Base-by-base conservation (phyloP, 2,329 filamentous ascomycete species). In the Aurifilum marmelostoma region DNA sequence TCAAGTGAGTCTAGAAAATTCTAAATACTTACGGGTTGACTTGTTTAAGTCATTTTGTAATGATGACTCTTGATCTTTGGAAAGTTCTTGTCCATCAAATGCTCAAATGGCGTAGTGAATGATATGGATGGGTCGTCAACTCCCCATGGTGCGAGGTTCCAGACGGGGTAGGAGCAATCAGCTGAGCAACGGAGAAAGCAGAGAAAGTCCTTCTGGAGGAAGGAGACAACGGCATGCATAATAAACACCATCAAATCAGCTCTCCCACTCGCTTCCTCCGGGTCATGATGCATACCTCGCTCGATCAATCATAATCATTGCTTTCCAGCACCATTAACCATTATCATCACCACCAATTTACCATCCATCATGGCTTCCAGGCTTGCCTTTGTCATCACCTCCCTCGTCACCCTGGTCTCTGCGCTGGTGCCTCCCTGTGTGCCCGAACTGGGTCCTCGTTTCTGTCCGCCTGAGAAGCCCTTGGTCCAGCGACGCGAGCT, bases 361-460 rank as follows among this genome's bases (percentile, higher is more conserved):
- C 7, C 12, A n/a, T 0, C n/a, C 32, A 54, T 24, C 8, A 50
- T 52, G 43, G 52, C 29, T 24, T 27, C 41, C 16, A 62, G 29
- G 24, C 24, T 58, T 29, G 37, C n/a, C 4, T 9, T 54, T 9
- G 4, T 61, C 41, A n/a, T 67, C n/a, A 14, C 12, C 47, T 11
- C 43, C 39, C 41, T 54, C 56, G 8, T 52, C n/a, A 7, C 39
- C 29, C 12, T 62, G 24, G 56, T 43, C 65, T 27, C n/a, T n/a
- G 41, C 65, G 18, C 39, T 67, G 65, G 32, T 67, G 14, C 59
- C 65, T 62, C 59, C 59, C 34, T 67, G 59, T 14, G 34, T 56
- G 32, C 37, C 59, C 16, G 21, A 58, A 16, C 43, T 67, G 32
- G 65, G 65, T 12, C 34, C 32, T n/a, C 56, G 61, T 14, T 67